Evolutionary conservation across 2,329 filamentous ascomycete genomes (phyloP), one percentile per base, ranked within the genome.

Genomic region (Tetracladium maxilliforme): DNA sequence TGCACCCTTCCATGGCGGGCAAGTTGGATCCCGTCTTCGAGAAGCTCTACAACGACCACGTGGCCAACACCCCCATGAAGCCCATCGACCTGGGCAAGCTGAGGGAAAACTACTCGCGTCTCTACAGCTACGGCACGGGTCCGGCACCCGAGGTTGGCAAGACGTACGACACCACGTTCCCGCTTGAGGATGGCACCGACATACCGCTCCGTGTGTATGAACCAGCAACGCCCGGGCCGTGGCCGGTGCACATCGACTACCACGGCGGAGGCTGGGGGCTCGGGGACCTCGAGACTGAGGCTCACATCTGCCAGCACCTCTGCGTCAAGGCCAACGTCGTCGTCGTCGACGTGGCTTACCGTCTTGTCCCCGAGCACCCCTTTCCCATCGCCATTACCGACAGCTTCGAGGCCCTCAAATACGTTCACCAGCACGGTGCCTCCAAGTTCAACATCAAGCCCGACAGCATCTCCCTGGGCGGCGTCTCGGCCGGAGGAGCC

Each of bases 301-400:
- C 51, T 4, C 51, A 60, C 33, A 54, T 63, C 28, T 61, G 57
- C 47, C 47, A 48, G 25, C 56, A 62, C 33, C 45, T 64, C 14
- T 58, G 52, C 39, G 42, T 46, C 15, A 44, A 51, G 22, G 52
- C 52, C 13, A 43, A 46, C 14, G 58, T 59, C 15, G 49, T 47
- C 10, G 57, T 65, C 15, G 47, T 68, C 27, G 56, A 63, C 33
- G 54, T 65, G 8, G 58, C 41, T n/a, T 68, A 66, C 35, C 52
- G 61, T 5, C 50, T 64, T 2, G 55, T 61, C 0, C 62, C 62
- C 7, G 60, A 65, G 37, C 38, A 52, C 32, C 42, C 53, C 5
- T 64, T 60, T 29, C 62, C 62, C n/a, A 49, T 51, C 10, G 48
- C 46, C 16, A 48, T 58, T 11, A 49, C 56, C n/a, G 62, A 67